Evolutionary conservation across 2,329 filamentous ascomycete species (phyloP), one percentile per base, ranked within the genome.

Genomic region (Colletotrichum tamarilloi): DNA sequence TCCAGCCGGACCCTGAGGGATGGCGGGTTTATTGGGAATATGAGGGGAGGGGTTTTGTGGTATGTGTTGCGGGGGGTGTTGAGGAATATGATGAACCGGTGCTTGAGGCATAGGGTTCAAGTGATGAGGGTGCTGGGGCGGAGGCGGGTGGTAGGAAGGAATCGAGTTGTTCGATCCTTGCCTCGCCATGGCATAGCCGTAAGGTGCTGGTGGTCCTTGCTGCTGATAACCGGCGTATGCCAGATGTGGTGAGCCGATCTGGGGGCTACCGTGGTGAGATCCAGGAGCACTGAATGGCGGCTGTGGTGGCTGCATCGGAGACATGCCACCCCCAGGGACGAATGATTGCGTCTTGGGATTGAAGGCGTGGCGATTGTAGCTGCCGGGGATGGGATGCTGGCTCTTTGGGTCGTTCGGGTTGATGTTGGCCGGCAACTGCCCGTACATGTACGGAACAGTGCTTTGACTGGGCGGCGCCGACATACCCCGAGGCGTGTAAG

Each of bases 261-360:
- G 88, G 42, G 88, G 87, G 74, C 88, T 90, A 55, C 87, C 83
- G 64, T 88, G 86, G 74, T 89, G 87, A 52, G 85, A 86, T 52
- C 84, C 85, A 9, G 83, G 83, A 42, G 85, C 85, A 56, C 82
- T 86, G 74, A 86, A 90, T 1, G 85, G 84, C 19, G 84, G 85
- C 74, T 86, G 83, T 6, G 86, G 84, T 38, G 84, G 83, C 53
- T 86, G 87, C 75, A 87, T 84, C 4, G 87, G 84, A 35, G 84
- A 82, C 75, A 82, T 86, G 74, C 90, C 80, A 22, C 83, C 82
- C 32, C 75, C 86, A 1, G 96, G 96, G 28, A 98, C 90, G 82
- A 98, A 98, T 0, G 95, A 94, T 79, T 97, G 94, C 19, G 94
- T 98, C 84, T 97, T 95, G 1, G 95, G 96, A 80, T 98, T 98